Evolutionary conservation across 352 stramenopile species (phyloP).

Genomic region (Phytophthora pinifolia): DNA sequence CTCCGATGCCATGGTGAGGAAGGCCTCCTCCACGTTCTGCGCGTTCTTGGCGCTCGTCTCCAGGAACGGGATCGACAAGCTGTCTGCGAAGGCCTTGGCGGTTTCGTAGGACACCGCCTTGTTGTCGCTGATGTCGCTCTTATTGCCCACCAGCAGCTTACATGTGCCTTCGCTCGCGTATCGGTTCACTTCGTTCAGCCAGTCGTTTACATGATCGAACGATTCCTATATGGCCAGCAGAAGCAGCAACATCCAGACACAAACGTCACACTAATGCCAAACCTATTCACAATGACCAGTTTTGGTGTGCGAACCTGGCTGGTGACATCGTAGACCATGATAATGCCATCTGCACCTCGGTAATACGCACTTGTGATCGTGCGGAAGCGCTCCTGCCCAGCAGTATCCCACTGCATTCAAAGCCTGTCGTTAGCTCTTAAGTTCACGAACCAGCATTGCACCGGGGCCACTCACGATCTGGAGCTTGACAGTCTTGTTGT

Average conservation of each 20-base stretch:
- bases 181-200: constrained; percentile 98
- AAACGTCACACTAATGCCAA: neutral
- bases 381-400: constrained; percentile 98
- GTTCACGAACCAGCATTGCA: constrained; percentile 3
- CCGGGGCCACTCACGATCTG: constrained; percentile 90
- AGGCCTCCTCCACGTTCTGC: constrained; percentile 99
- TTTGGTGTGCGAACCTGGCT: constrained; percentile 63
- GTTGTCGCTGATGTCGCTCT: constrained; percentile 98
- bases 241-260: neutral
- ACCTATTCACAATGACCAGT: neutral
- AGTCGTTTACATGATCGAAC: constrained; percentile 99
- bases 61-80: constrained; percentile 97
- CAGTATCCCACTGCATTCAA: constrained; percentile 93
- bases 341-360: constrained; percentile 97
- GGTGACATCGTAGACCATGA: constrained; percentile 99
- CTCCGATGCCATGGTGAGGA: constrained; percentile 98
- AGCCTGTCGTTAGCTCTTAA: constrained; percentile 3
- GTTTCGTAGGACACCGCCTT: constrained; percentile 96
- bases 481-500: constrained; percentile 98
- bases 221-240: constrained; percentile 80
- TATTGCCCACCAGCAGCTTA: constrained; percentile 99
- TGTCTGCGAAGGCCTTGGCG: constrained; percentile 97
- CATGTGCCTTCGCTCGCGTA: constrained; percentile 98
- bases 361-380: constrained; percentile 99
- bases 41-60: constrained; percentile 99